Evolutionary conservation across 192 early-diverging fungal species (phyloP).

Genomic region (Chytriomyces sp.): DNA sequence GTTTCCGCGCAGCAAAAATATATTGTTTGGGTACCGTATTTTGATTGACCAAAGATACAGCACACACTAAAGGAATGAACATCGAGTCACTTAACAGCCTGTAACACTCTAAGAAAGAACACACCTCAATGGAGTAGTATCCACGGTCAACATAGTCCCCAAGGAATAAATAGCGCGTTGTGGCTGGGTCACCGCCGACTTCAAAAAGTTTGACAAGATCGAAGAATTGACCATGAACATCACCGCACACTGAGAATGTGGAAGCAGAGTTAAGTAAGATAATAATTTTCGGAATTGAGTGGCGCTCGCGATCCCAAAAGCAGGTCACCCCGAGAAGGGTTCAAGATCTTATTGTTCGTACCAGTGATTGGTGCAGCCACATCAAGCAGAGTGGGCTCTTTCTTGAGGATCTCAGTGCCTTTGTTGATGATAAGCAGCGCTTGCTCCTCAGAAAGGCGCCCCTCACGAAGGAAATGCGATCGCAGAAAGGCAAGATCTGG

Average conservation of each 20-base stretch:
- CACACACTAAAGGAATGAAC: constrained; percentile 68
- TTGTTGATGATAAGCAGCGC: constrained; percentile 85
- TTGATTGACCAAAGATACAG: constrained; percentile 91
- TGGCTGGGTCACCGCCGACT: constrained; percentile 91
- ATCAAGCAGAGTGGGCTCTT: constrained; percentile 86
- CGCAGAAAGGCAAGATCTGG: constrained; percentile 86
- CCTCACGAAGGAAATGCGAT: constrained; percentile 91
- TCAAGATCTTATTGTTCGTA: constrained; percentile 38
- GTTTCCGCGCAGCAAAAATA: constrained; percentile 93
- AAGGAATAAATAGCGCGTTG: constrained; percentile 92
- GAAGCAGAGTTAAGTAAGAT: too few species aligned
- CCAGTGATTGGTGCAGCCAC: constrained; percentile 92
- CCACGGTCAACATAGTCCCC: constrained; percentile 98
- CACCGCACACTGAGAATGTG: constrained; percentile 79
- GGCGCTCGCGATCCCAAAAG: not conserved
- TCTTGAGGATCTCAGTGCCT: constrained; percentile 79
- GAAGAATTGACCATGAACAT: constrained; percentile 97
- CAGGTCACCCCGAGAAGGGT: not conserved
- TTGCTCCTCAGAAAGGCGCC: constrained; percentile 89
- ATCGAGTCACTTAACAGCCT: not conserved
- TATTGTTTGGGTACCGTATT: constrained; percentile 84
- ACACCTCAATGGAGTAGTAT: constrained; percentile 95
- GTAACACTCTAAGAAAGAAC: not conserved
- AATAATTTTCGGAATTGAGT: not conserved
- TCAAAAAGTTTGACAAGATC: constrained; percentile 98